Conservation (phyloP, 176 grass and related monocot genomes). For the Aegilops umbellulata region DNA sequence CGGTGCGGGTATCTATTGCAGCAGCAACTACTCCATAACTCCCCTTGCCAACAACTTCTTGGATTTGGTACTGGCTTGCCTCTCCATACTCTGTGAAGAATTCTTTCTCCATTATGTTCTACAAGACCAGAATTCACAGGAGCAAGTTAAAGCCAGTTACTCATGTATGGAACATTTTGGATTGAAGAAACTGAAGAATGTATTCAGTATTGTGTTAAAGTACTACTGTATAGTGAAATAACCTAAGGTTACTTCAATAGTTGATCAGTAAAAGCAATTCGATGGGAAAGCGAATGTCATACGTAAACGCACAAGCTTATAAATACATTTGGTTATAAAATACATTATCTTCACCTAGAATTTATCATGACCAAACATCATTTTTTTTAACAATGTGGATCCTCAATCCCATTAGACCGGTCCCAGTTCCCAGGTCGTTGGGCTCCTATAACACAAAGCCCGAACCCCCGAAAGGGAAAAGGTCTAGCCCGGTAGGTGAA, state of each 20-base stretch:
- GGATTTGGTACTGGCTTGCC: conserved; percentile 80
- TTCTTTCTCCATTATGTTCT: conserved; percentile 64
- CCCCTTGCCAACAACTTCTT: conserved; percentile 90
- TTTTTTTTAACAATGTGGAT: neutral
- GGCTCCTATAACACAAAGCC: neutral
- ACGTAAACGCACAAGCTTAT: neutral
- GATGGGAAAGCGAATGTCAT: neutral
- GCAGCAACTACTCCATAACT: conserved; percentile 93
- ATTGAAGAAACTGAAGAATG: neutral
- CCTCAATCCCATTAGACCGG: neutral
- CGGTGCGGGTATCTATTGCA: conserved; percentile 71
- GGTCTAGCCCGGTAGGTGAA: neutral
- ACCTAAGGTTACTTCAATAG: neutral
- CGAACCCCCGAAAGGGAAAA: neutral
- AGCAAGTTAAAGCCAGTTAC: conserved; percentile 8
- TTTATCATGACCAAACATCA: neutral
- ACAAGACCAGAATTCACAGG: conserved; percentile 13
- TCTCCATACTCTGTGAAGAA: conserved; percentile 97
- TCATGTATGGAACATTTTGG: neutral
- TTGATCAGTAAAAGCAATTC: neutral
- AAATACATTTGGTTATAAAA: neutral
- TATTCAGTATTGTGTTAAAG: neutral
- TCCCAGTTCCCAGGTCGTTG: neutral
- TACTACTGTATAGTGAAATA: neutral
- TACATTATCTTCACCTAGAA: neutral